These are phyloP conservation scores for Xylariaceae sp. DNA, from an alignment of 2,329 filamentous ascomycete species.

Conservation along the genomic window DNA sequence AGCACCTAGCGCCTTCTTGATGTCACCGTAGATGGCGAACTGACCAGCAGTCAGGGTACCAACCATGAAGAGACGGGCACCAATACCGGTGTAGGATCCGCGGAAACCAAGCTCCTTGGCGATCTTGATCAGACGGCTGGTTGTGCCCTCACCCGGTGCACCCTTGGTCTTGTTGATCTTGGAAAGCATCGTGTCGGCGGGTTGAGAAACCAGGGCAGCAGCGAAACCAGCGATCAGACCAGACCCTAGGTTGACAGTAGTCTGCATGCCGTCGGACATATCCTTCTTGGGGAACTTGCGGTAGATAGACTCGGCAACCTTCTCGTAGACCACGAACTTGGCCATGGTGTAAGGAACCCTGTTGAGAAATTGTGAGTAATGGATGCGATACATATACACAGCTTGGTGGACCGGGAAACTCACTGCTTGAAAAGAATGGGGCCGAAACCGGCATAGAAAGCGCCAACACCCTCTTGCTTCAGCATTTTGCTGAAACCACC, in stretches of 20 bases:
- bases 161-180: conserved; percentile 85
- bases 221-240: conserved; percentile 80
- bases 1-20: conserved; percentile 59
- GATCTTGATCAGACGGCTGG: conserved; percentile 76
- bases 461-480: conserved; percentile 72
- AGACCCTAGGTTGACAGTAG: conserved; percentile 73
- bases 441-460: conserved; percentile 80
- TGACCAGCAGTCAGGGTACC: conserved; percentile 73
- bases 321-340: conserved; percentile 84
- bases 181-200: conserved; percentile 80
- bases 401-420: conserved; percentile 37
- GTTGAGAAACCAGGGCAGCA: conserved; percentile 76
- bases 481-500: conserved; percentile 73
- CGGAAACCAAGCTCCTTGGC: conserved; percentile 73
- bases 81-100: conserved; percentile 73
- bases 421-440: conserved; percentile 75
- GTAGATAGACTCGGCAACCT: conserved; percentile 72
- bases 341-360: conserved; percentile 82
- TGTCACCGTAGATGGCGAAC: conserved; percentile 73
- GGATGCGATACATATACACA: background rate
- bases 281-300: conserved; percentile 65
- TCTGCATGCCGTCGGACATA: conserved; percentile 67
- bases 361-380: conserved; percentile 11
- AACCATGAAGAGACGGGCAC: conserved; percentile 76
- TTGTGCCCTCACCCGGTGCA: conserved; percentile 74